Evolutionary conservation across 805 yeast species (phyloP).

Genomic region (Metschnikowia cerradonensis): DNA sequence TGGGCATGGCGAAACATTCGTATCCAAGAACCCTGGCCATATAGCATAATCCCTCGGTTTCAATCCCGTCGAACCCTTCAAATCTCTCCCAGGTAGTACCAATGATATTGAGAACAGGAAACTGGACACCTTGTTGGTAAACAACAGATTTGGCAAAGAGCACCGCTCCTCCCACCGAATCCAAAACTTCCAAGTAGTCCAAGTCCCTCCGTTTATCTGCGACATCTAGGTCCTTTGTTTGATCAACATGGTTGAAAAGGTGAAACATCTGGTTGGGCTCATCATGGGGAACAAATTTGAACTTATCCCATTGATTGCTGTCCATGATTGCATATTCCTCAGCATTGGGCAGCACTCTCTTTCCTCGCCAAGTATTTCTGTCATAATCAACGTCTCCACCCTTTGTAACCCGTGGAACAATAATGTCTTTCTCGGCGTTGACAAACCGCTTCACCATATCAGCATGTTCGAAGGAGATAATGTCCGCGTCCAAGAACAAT

Average conservation of each 20-base stretch:
- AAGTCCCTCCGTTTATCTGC: slow-evolving; percentile 4
- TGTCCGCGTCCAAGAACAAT: slow-evolving; percentile 37
- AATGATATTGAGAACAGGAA: slow-evolving; percentile 43
- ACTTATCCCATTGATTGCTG: slow-evolving; percentile 23
- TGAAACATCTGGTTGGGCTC: slow-evolving; percentile 24
- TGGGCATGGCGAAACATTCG: slow-evolving; percentile 49
- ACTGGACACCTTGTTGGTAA: slow-evolving; percentile 43
- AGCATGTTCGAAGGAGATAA: slow-evolving; percentile 21
- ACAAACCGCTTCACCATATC: slow-evolving; percentile 27
- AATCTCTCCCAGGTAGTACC: slow-evolving; percentile 45
- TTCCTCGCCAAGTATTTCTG: slow-evolving; percentile 39
- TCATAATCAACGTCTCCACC: slow-evolving; percentile 33
- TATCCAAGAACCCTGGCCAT: slow-evolving; percentile 43
- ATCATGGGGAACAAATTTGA: slow-evolving; percentile 34
- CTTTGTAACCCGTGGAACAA: slow-evolving; percentile 33
- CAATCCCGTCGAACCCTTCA: slow-evolving; percentile 53
- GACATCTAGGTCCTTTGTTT: slow-evolving; percentile 8
- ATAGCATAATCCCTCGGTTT: slow-evolving; percentile 52
- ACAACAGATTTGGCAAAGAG: slow-evolving; percentile 41
- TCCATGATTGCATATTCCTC: slow-evolving; percentile 12
- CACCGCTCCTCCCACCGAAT: slow-evolving; percentile 53
- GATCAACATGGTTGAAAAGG: slow-evolving; percentile 19
- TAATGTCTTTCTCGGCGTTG: slow-evolving; percentile 27
- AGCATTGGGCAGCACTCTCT: slow-evolving; percentile 29
- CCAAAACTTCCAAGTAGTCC: slow-evolving; percentile 26